Evolutionary conservation across 179 eudicot genomes (phyloP).

Genomic region (Pouteria campechiana): DNA sequence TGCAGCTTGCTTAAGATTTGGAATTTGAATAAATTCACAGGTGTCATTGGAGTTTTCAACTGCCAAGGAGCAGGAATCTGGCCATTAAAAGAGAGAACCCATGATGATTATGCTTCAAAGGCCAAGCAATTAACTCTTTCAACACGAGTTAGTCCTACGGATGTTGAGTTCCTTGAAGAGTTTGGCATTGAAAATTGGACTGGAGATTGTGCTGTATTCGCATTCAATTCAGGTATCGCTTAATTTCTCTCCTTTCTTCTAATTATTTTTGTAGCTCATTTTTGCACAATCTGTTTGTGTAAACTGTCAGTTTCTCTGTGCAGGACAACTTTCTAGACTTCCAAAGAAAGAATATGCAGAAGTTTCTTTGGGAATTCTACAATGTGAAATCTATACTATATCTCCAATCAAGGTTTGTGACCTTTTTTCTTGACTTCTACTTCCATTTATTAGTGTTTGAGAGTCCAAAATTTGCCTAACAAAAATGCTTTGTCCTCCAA

Average conservation of each 20-base stretch:
- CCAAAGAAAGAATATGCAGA: conserved; percentile 5
- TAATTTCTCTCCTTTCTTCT: too few relatives aligned
- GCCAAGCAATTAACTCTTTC: conserved; percentile 13
- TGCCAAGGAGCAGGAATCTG: conserved; percentile 80
- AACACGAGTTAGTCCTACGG: conserved; percentile 33
- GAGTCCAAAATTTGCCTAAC: too few relatives aligned
- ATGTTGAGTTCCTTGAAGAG: conserved; percentile 45
- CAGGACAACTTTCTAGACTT: conserved; percentile 12
- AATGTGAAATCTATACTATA: conserved; percentile 18
- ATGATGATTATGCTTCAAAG: not conserved
- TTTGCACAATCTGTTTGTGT: too few relatives aligned
- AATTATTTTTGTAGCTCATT: not conserved
- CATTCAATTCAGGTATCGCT: conserved; percentile 35
- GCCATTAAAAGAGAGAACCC: conserved; percentile 31
- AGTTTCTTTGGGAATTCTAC: conserved; percentile 10
- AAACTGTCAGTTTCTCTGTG: too few relatives aligned
- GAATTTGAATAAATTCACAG: conserved; percentile 66
- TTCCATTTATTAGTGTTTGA: not conserved
- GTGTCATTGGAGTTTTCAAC: conserved; percentile 62
- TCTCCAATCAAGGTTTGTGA: conserved; percentile 17
- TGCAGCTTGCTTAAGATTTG: conserved; percentile 68
- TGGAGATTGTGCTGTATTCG: conserved; percentile 48
- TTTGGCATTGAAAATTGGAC: conserved; percentile 31
- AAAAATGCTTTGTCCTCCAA: too few relatives aligned
- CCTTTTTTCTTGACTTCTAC: not conserved